These are phyloP conservation scores for Teratosphaeria nubilosa DNA, from an alignment of 2,329 filamentous ascomycete genomes.

Conservation along the genomic window DNA sequence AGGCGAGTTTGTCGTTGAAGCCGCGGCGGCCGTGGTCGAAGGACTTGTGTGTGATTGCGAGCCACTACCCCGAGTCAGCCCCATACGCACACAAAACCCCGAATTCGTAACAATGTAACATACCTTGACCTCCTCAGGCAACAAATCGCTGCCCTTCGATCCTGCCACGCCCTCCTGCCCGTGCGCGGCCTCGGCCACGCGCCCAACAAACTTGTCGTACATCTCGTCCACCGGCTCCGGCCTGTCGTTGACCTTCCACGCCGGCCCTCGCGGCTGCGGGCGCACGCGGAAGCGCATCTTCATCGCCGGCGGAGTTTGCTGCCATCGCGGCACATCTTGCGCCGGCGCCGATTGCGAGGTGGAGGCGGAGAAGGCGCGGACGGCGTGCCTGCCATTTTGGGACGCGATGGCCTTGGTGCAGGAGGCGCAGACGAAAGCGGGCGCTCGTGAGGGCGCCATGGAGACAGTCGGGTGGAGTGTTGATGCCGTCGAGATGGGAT, in stretches of 20 bases:
- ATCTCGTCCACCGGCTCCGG: conserved; percentile 64
- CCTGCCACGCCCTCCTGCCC: conserved; percentile 6
- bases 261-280: conserved; percentile 44
- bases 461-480: neutral
- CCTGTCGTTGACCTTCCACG: conserved; percentile 66
- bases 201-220: conserved; percentile 67
- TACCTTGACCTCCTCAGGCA: conserved; percentile 77
- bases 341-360: conserved; percentile 10
- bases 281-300: conserved; percentile 44
- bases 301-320: conserved; percentile 39
- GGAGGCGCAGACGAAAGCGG: conserved; percentile 22
- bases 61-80: conserved; percentile 46
- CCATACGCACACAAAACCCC: neutral
- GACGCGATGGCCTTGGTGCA: conserved; percentile 18
- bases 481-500: neutral
- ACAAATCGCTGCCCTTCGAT: conserved; percentile 53
- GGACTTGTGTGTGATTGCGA: conserved; percentile 95
- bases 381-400: conserved; percentile 16
- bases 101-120: neutral
- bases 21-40: conserved; percentile 91
- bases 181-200: conserved; percentile 9
- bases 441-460: conserved; percentile 5
- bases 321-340: conserved; percentile 36
- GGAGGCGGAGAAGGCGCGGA: conserved; percentile 20
- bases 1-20: conserved; percentile 89